Conservation (phyloP, 2,329 filamentous ascomycete species). For the Paecilomyces formosus region DNA sequence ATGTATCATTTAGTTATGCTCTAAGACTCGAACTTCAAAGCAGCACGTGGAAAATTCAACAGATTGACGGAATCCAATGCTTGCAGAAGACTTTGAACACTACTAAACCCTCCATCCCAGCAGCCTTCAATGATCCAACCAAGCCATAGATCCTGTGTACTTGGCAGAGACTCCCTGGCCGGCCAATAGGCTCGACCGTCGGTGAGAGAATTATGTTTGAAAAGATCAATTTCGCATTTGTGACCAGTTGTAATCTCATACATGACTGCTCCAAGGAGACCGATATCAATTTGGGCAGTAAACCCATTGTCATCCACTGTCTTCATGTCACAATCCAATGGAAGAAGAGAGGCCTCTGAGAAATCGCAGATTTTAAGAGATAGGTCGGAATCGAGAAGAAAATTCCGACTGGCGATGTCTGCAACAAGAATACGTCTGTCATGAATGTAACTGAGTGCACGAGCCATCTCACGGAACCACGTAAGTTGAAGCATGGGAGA, state of each 20-base stretch:
- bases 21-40: no score
- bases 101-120: slow-evolving; percentile 9
- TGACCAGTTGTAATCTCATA: slow-evolving; percentile 19
- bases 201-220: slow-evolving; percentile 6
- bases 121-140: slow-evolving; percentile 18
- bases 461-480: slow-evolving; percentile 18
- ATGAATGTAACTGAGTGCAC: slow-evolving; percentile 17
- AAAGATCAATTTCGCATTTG: slow-evolving; percentile 17
- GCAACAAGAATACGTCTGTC: slow-evolving; percentile 17
- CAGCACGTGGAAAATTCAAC: no score
- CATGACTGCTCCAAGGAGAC: slow-evolving; percentile 21
- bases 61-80: no score
- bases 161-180: slow-evolving; percentile 13
- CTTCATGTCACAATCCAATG: slow-evolving; percentile 16
- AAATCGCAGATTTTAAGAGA: slow-evolving; percentile 15
- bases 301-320: slow-evolving; percentile 18
- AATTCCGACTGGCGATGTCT: slow-evolving; percentile 21
- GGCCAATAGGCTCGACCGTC: slow-evolving; percentile 13
- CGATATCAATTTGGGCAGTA: slow-evolving; percentile 21
- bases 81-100: no score
- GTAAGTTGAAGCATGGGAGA: slow-evolving; percentile 12
- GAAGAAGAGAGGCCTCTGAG: slow-evolving; percentile 15
- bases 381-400: slow-evolving; percentile 17
- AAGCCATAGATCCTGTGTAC: slow-evolving; percentile 17
- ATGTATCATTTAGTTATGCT: no score